Percentiles rank a stretch among this genome's conserved stretches.
These are phyloP conservation scores for Phaseolus coccineus DNA, from an alignment of 331 rosid species.

Conservation along the genomic window DNA sequence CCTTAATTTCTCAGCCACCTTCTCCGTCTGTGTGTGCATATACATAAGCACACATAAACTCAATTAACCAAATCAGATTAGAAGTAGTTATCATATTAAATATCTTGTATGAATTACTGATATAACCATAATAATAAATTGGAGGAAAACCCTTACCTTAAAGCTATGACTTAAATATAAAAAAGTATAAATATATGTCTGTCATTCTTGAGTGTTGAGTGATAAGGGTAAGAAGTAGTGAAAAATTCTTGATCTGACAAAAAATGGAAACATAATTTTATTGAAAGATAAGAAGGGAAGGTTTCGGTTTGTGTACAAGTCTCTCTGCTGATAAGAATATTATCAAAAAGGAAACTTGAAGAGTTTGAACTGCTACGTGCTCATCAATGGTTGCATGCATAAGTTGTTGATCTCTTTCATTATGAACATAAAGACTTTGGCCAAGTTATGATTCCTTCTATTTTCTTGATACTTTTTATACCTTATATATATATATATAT, in stretches of 20 bases:
- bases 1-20: background rate
- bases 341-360: background rate
- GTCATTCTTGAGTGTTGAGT: background rate
- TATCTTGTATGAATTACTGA: too few species aligned
- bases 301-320: conserved; percentile 15
- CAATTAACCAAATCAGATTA: background rate
- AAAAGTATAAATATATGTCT: background rate
- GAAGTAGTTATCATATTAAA: background rate
- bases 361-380: conserved; percentile 15
- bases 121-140: too few species aligned
- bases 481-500: too few species aligned
- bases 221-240: background rate
- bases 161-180: background rate
- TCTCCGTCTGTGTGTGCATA: background rate
- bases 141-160: too few species aligned
- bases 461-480: background rate
- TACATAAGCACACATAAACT: background rate
- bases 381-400: background rate
- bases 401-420: background rate
- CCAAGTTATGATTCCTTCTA: background rate
- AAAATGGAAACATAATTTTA: background rate
- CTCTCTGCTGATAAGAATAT: background rate
- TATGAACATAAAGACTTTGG: background rate
- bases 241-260: background rate
- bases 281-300: background rate